These are phyloP conservation scores for Ganoderma boninense DNA, from an alignment of 1,284 basidiomycete species.

Conservation along the genomic window DNA sequence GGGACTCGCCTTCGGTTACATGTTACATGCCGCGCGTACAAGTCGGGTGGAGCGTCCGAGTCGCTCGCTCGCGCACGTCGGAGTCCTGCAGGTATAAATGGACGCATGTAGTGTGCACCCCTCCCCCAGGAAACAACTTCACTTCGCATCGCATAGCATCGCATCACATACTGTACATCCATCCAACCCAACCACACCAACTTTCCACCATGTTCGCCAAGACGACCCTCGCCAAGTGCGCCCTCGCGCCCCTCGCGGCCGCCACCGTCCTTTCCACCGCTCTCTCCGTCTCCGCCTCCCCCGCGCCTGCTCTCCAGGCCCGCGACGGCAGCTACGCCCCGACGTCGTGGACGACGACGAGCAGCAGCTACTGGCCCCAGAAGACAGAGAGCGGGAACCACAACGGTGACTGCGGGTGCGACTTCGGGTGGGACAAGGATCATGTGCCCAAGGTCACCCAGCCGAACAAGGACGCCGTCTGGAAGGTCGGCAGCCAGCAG, in stretches of 20 bases:
- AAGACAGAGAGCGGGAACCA: conserved; percentile 32
- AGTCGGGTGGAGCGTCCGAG: too few species aligned
- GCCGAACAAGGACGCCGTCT: neutral
- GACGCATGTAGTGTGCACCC: too few species aligned
- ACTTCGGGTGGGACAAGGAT: neutral
- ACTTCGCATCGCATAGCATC: too few species aligned
- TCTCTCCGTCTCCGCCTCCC: neutral
- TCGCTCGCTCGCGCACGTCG: too few species aligned
- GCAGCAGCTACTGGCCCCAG: conserved; percentile 28
- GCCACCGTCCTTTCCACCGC: neutral
- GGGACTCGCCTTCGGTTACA: too few species aligned
- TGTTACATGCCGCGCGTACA: too few species aligned
- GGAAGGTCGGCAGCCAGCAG: neutral
- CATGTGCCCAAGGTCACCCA: neutral
- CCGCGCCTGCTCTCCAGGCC: conserved; percentile 12
- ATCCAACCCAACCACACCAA: too few species aligned
- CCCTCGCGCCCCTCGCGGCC: neutral
- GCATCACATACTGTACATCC: too few species aligned
- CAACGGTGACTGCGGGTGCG: neutral
- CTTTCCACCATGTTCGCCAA: neutral
- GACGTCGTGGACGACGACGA: conserved; percentile 2
- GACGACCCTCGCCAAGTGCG: neutral
- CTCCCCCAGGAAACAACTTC: too few species aligned
- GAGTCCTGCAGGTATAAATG: too few species aligned
- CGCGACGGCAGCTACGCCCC: conserved; percentile 26